Percentiles rank a stretch among this genome's conserved stretches.
Evolutionary conservation across 148 eudicot genomes (phyloP).

Genomic region (Dianthus caryophyllus): DNA sequence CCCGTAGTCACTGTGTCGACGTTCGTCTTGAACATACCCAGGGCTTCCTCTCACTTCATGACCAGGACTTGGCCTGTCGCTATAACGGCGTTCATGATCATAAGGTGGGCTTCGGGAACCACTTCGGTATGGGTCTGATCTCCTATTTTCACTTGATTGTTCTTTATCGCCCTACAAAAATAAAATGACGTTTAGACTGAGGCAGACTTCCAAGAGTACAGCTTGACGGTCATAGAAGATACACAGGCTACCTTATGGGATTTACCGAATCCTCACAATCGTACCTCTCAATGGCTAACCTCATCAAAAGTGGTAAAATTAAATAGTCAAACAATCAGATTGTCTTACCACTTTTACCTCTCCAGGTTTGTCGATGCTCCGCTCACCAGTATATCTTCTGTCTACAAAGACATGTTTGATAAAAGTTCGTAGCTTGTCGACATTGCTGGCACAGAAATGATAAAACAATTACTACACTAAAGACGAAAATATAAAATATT

Average conservation of each 20-base stretch:
- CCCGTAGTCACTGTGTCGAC: constrained; percentile 44
- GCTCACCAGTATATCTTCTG: constrained; percentile 83
- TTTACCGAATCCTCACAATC: not conserved
- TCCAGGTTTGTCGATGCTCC: constrained; percentile 63
- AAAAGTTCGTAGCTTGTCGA: constrained; percentile 75
- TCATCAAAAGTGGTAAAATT: not conserved
- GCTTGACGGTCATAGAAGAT: no score
- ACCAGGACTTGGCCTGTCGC: constrained; percentile 75
- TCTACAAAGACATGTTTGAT: constrained; percentile 95
- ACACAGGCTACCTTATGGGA: not conserved
- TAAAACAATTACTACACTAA: not conserved
- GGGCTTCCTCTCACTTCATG: constrained; percentile 67
- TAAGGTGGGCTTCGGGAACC: constrained; percentile 83
- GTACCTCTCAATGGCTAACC: not conserved
- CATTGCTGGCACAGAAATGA: constrained; percentile 54
- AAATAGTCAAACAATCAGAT: not conserved
- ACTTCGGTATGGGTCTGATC: constrained; percentile 45
- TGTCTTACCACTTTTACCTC: constrained; percentile 55
- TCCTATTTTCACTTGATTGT: constrained; percentile 47
- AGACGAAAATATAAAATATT: not conserved
- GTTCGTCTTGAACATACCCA: constrained; percentile 58
- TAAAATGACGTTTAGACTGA: constrained; percentile 23
- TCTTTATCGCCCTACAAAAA: constrained; percentile 63
- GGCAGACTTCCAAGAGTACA: constrained; percentile 7
- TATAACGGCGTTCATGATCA: constrained; percentile 64